A percentile compares a stretch with the other conserved stretches of the same genome.
phyloP scores from a whole-genome alignment of 192 early-diverging fungal species.

The Coemansia sp. region DNA sequence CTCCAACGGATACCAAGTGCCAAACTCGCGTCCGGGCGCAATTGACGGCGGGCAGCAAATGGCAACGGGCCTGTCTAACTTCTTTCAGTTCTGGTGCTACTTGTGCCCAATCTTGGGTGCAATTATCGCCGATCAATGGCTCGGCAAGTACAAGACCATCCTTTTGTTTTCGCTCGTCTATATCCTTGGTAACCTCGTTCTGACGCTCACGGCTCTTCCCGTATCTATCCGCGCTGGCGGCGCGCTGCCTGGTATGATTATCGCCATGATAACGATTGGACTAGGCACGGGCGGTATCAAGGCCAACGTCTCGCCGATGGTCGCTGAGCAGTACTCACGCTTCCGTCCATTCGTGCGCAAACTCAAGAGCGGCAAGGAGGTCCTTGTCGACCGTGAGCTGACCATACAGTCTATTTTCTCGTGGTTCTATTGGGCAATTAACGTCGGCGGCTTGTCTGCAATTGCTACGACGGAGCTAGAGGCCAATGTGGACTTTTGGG shows the following conservation, averaged over 20 bases:
- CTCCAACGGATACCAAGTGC: constrained; percentile 54
- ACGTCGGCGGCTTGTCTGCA: constrained; percentile 63
- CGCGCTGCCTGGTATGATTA: constrained; percentile 67
- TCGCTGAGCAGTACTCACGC: constrained; percentile 70
- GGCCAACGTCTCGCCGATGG: constrained; percentile 75
- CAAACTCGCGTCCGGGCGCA: constrained; percentile 53
- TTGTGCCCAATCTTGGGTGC: constrained; percentile 65
- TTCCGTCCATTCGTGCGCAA: constrained; percentile 64
- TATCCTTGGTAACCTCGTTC: constrained; percentile 63
- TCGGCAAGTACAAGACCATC: constrained; percentile 78
- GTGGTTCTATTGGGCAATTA: constrained; percentile 81
- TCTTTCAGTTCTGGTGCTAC: constrained; percentile 70
- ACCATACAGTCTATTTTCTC: constrained; percentile 81
- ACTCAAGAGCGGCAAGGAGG: constrained; percentile 60
- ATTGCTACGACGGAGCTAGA: constrained; percentile 65
- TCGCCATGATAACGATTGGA: constrained; percentile 75
- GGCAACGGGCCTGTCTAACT: constrained; percentile 63
- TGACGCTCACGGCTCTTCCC: constrained; percentile 66
- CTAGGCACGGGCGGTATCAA: constrained; percentile 82
- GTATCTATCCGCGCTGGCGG: constrained; percentile 60
- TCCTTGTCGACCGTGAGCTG: constrained; percentile 68
- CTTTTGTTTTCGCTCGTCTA: constrained; percentile 67
- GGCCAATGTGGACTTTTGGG: constrained; percentile 59
- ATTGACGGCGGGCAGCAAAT: constrained; percentile 60
- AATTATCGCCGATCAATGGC: constrained; percentile 70